A percentile compares a stretch with the other conserved stretches of the same genome.
These are phyloP conservation scores for Kodamaea alishanica DNA, from an alignment of 1,139 yeast species.

Conservation along the genomic window DNA sequence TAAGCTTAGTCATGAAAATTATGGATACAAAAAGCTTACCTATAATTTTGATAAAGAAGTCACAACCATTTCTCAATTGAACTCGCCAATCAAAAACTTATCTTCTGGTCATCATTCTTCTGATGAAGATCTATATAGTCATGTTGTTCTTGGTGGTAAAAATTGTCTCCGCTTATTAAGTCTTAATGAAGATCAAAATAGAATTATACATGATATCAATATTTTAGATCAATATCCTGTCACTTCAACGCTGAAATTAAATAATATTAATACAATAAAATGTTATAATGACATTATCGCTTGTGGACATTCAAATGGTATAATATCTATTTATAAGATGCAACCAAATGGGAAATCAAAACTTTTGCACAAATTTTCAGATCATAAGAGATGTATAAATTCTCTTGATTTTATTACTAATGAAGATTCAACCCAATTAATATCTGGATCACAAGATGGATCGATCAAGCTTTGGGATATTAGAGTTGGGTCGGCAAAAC, in stretches of 20 bases:
- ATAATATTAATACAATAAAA: conserved; percentile 42
- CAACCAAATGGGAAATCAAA: conserved; percentile 37
- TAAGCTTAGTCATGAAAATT: conserved; percentile 4
- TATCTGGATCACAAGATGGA: conserved; percentile 93
- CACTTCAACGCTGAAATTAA: conserved; percentile 32
- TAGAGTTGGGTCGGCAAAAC: conserved; percentile 46
- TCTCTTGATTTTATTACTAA: conserved; percentile 61
- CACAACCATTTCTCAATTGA: conserved; percentile 34
- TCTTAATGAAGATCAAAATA: conserved; percentile 38
- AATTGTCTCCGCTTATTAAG: conserved; percentile 51
- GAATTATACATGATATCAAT: conserved; percentile 39
- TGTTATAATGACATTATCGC: conserved; percentile 35
- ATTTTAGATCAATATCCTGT: conserved; percentile 43
- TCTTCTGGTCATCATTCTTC: conserved; percentile 20
- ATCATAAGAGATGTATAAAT: conserved; percentile 79
- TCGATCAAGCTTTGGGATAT: conserved; percentile 85
- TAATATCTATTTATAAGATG: conserved; percentile 32
- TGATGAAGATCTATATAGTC: conserved; percentile 10
- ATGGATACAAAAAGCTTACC: conserved; percentile 12
- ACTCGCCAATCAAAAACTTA: conserved; percentile 21
- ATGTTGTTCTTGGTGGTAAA: conserved; percentile 58
- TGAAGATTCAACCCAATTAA: conserved; percentile 52
- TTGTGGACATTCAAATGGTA: conserved; percentile 43
- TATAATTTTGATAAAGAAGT: conserved; percentile 32
- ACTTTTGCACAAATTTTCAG: conserved; percentile 48